These are phyloP conservation scores for Cladorrhinum sp. DNA, from an alignment of 2,329 filamentous ascomycete species.

Conservation along the genomic window DNA sequence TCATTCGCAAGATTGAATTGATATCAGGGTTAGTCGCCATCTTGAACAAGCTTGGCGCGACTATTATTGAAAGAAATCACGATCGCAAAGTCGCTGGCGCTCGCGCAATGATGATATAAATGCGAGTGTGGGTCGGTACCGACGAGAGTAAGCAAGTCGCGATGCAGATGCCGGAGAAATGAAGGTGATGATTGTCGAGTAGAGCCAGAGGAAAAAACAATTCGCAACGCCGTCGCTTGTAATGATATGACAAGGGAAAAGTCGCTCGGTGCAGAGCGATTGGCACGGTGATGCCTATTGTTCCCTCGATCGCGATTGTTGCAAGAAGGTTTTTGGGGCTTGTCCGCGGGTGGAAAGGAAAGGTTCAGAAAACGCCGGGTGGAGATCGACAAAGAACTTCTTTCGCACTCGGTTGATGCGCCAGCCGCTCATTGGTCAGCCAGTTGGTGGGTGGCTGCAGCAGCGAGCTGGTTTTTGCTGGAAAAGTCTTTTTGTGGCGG, in stretches of 20 bases:
- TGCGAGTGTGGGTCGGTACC: not conserved
- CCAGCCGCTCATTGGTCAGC: not conserved
- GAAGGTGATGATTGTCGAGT: not conserved
- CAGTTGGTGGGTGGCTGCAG: not conserved
- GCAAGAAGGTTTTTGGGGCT: not conserved
- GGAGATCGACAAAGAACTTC: not conserved
- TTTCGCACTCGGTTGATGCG: not conserved
- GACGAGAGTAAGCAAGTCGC: not conserved
- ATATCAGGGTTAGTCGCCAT: conserved; percentile 27
- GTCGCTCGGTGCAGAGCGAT: not conserved
- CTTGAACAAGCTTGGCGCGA: conserved; percentile 5
- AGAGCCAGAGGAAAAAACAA: not conserved
- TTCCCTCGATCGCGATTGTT: not conserved
- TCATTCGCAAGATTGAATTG: conserved; percentile 26
- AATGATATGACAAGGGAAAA: not conserved
- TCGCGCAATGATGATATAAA: not conserved
- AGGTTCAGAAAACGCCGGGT: not conserved
- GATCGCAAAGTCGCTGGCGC: not conserved
- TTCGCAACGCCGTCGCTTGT: not conserved
- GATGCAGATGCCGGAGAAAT: not conserved
- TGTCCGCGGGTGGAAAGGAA: too few relatives aligned
- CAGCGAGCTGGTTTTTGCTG: not conserved
- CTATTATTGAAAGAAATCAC: not conserved
- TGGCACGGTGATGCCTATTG: not conserved
- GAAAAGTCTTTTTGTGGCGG: not conserved